Evolutionary conservation across 352 stramenopile genomes (phyloP).

Genomic region (Globisporangium echinulatum): DNA sequence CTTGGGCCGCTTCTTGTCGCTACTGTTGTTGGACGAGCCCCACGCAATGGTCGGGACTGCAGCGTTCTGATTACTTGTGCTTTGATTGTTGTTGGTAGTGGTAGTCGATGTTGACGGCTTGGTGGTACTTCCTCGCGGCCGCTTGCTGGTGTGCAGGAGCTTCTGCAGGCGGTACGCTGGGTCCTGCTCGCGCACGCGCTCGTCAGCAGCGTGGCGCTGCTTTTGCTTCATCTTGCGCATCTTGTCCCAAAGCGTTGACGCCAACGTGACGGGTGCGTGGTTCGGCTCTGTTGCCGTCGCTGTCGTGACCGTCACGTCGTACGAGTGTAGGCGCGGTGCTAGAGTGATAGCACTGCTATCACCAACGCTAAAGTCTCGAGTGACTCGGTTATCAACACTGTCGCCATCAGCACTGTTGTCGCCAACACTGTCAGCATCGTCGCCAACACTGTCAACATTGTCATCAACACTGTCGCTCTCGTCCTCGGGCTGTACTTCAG

Average conservation of each 20-base stretch:
- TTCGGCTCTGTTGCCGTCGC: background rate
- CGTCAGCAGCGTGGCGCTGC: conserved; percentile 26
- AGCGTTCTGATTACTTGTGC: background rate
- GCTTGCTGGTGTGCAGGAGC: conserved; percentile 16
- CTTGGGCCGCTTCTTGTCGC: conserved; percentile 54
- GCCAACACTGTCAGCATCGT: too few relatives aligned
- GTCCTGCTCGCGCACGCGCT: conserved; percentile 36
- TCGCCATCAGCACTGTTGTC: background rate
- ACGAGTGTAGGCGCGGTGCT: background rate
- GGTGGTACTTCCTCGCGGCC: too few relatives aligned
- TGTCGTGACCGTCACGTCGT: background rate
- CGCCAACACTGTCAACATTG: background rate
- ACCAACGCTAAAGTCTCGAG: too few relatives aligned
- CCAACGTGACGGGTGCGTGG: conserved; percentile 21
- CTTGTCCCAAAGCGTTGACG: conserved; percentile 52
- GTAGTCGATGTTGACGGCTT: background rate
- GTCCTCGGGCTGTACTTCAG: conserved; percentile 3
- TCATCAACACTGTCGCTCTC: conserved; percentile 7
- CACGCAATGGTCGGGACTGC: conserved; percentile 26
- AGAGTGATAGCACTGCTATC: background rate
- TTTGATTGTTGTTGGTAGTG: conserved; percentile 15
- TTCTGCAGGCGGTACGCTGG: conserved; percentile 54
- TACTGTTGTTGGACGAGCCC: conserved; percentile 23
- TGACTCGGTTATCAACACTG: background rate
- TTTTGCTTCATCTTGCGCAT: conserved; percentile 53